Conservation (phyloP, 768 basidiomycete genomes). For the Roridomyces roridus region DNA sequence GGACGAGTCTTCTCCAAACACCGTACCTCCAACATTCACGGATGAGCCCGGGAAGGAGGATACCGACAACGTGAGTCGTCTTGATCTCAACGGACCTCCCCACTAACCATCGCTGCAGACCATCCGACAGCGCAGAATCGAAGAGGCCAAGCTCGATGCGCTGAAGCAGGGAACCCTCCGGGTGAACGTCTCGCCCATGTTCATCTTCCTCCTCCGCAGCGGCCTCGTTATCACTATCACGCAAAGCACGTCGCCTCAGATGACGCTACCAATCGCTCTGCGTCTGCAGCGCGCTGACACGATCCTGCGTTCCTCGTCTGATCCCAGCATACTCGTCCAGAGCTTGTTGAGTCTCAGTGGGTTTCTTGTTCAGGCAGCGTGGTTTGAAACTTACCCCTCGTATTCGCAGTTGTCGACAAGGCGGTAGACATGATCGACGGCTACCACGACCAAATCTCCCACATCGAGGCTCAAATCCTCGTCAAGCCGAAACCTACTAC, state of each 20-base stretch:
- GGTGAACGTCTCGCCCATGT: conserved; percentile 64
- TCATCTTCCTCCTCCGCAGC: conserved; percentile 68
- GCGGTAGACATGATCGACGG: conserved; percentile 70
- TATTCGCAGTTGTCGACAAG: conserved; percentile 62
- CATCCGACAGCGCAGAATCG: conserved; percentile 15
- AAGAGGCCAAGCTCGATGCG: conserved; percentile 21
- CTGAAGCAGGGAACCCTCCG: conserved; percentile 41
- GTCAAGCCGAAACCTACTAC: conserved; percentile 63
- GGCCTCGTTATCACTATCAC: conserved; percentile 67
- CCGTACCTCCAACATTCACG: background rate
- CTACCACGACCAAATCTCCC: conserved; percentile 64
- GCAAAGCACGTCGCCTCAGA: conserved; percentile 44
- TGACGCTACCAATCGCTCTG: conserved; percentile 59
- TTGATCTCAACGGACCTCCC: too few relatives aligned
- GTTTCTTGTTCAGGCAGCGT: background rate
- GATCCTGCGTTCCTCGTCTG: conserved; percentile 64
- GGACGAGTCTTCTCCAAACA: background rate
- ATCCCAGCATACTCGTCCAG: conserved; percentile 66
- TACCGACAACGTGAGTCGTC: background rate
- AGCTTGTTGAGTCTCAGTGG: conserved; percentile 60
- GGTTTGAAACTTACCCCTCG: background rate
- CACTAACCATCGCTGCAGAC: background rate
- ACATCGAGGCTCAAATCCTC: conserved; percentile 64
- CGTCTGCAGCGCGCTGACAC: conserved; percentile 65
- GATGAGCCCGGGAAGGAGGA: conserved; percentile 9